Base-by-base conservation (phyloP, 1,284 basidiomycete genomes). In the Fomes fomentarius region DNA sequence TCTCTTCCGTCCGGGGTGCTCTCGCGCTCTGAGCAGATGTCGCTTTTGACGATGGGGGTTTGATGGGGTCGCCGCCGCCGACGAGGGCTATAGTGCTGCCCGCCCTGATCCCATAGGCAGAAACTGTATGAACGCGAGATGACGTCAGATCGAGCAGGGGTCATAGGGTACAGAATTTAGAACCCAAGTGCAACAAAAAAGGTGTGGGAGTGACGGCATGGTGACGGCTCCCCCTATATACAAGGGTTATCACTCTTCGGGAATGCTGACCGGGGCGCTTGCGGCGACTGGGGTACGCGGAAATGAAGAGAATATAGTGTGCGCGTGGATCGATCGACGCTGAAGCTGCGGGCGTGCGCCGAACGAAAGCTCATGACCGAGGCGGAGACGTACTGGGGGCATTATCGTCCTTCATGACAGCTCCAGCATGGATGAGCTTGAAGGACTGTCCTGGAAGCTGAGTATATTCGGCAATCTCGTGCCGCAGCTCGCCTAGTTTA, bases 381-480 rank as follows among this genome's bases (percentile, higher is more conserved):
- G 21, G 42, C 47, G 47, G 56, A 54, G 17, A 80, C 82, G 66
- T 64, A 90, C 86, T 74, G 39, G 80, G 83, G 4, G 82, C 84
- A 56, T 74, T 74, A 65, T 93, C 85, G 66, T 93, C 89, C 59
- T 85, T 87, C 82, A 92, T 87, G 64, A 93, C 77, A 5, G 87
- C 90, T 39, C 91, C 90, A 37, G 85, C 80, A 68, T 89, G 85
- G 53, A 93, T 81, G 67, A 93, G 79, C 67, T 91, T 89, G 78
- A 92, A 90, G n/a, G 79, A 78, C 61, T 77, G 61, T 33, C 69
- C 68, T 0, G 82, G 78, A 6, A 92, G 77, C 51, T 84, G 82
- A 3, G 86, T 90, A 67, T 84, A 81, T 8, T 84, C 80, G 2
- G 87, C 81, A 57, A 92, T 70, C 30, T 77, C 71, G 12, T 74